phyloP scores from a whole-genome alignment of 805 yeast genomes.

The Yamadazyma insecticola region DNA sequence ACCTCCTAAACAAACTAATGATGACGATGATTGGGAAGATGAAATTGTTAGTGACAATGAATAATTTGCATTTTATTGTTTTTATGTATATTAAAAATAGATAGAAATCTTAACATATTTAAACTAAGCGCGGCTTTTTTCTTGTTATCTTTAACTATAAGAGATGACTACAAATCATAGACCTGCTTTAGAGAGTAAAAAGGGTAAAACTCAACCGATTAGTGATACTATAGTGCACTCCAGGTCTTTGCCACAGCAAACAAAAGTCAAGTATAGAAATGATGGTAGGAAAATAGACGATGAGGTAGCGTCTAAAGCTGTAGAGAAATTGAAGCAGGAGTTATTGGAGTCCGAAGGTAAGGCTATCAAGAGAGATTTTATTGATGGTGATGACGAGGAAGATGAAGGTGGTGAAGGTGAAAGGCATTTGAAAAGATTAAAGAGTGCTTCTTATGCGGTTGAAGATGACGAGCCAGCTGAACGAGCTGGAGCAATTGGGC shows the following conservation, averaged over 20 bases:
- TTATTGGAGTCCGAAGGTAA: constrained; percentile 2
- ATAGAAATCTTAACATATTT: too few relatives aligned
- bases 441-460: background rate
- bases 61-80: constrained; percentile 1
- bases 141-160: too few relatives aligned
- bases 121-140: too few relatives aligned
- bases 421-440: background rate
- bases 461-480: constrained; percentile 1
- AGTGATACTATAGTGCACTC: constrained; percentile 33
- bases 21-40: constrained; percentile 47
- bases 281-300: constrained; percentile 17
- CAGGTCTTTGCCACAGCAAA: constrained; percentile 28
- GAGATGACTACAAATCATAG: constrained; percentile 41
- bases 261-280: constrained; percentile 25
- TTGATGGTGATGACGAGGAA: constrained; percentile 5
- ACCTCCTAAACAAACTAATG: constrained; percentile 30
- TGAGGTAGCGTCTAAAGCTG: constrained; percentile 7
- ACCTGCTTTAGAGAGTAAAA: constrained; percentile 38
- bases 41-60: constrained; percentile 13
- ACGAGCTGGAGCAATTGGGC: background rate
- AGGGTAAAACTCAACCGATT: constrained; percentile 29
- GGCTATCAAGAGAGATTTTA: constrained; percentile 2
- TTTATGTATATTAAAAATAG: too few relatives aligned
- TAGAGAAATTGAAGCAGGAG: constrained; percentile 18
- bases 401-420: background rate